phyloP scores from a whole-genome alignment of 2,329 filamentous ascomycete genomes.

The Aureobasidium sp. region DNA sequence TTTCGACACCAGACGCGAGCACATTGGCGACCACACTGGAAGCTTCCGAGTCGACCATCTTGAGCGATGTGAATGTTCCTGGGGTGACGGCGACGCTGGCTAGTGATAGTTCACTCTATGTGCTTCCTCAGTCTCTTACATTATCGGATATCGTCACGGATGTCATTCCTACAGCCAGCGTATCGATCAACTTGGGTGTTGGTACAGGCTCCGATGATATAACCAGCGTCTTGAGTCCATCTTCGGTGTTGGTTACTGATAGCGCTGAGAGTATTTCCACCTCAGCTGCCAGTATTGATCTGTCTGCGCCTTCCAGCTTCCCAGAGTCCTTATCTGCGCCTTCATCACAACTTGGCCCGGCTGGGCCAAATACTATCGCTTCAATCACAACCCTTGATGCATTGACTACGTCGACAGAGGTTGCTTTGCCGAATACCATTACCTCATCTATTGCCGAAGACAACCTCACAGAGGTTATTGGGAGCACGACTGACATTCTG shows the following conservation, averaged over 20 bases:
- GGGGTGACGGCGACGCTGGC: too few species aligned
- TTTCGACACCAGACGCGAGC: too few species aligned
- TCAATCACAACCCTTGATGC: background rate
- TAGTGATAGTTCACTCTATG: background rate
- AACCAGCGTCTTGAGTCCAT: too few species aligned
- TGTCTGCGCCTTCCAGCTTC: background rate
- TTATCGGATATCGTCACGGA: background rate
- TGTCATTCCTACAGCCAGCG: background rate
- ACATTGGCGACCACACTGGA: background rate
- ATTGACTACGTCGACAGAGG: too few species aligned
- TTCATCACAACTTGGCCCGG: background rate
- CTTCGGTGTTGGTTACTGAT: background rate
- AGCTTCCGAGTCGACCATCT: background rate
- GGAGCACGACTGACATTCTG: background rate
- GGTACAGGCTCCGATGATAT: background rate
- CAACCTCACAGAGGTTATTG: background rate
- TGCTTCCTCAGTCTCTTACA: background rate
- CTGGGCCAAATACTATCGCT: background rate
- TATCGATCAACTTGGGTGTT: background rate
- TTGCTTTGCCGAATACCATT: too few species aligned
- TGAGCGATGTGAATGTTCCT: background rate
- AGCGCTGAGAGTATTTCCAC: background rate
- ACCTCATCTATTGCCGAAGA: background rate
- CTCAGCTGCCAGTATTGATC: background rate
- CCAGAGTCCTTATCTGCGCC: background rate